Conservation (phyloP, 192 early-diverging fungal species). For the Pilaira anomala region DNA sequence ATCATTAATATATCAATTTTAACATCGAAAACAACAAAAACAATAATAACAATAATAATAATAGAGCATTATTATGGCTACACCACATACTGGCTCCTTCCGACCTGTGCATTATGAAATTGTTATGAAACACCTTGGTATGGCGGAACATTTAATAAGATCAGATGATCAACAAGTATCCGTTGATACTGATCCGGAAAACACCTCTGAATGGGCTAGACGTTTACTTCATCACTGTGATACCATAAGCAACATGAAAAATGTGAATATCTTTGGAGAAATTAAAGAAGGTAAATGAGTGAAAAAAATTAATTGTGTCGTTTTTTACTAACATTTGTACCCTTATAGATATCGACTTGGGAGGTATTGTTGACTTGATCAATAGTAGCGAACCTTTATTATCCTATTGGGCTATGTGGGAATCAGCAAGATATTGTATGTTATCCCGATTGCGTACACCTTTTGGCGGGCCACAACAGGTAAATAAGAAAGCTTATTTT, state of each 20-base stretch:
- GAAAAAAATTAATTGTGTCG: neutral
- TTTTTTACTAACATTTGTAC: neutral
- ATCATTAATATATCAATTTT: conserved; percentile 1
- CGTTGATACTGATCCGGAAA: neutral
- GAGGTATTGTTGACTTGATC: conserved; percentile 9
- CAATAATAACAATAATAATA: neutral
- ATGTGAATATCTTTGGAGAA: conserved; percentile 1
- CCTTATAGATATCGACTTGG: neutral
- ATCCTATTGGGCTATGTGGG: conserved; percentile 73
- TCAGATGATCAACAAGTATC: conserved; percentile 2
- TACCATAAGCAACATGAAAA: conserved; percentile 14
- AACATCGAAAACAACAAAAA: too few species aligned
- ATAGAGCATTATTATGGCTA: conserved; percentile 32
- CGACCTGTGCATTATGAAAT: conserved; percentile 63
- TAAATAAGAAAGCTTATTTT: conserved; percentile 12
- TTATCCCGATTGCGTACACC: conserved; percentile 70
- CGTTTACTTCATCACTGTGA: conserved; percentile 63
- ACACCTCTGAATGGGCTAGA: conserved; percentile 41
- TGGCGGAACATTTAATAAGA: conserved; percentile 36
- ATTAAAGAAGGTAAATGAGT: conserved; percentile 8
- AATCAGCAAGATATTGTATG: conserved; percentile 68
- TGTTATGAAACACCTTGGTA: conserved; percentile 51
- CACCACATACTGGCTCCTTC: conserved; percentile 60
- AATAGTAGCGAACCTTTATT: conserved; percentile 35
- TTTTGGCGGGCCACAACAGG: conserved; percentile 69